Percentiles rank a stretch among this genome's conserved stretches.
These are phyloP conservation scores for Grosmannia clavigera DNA, from an alignment of 2,329 filamentous ascomycete genomes.

Conservation along the genomic window DNA sequence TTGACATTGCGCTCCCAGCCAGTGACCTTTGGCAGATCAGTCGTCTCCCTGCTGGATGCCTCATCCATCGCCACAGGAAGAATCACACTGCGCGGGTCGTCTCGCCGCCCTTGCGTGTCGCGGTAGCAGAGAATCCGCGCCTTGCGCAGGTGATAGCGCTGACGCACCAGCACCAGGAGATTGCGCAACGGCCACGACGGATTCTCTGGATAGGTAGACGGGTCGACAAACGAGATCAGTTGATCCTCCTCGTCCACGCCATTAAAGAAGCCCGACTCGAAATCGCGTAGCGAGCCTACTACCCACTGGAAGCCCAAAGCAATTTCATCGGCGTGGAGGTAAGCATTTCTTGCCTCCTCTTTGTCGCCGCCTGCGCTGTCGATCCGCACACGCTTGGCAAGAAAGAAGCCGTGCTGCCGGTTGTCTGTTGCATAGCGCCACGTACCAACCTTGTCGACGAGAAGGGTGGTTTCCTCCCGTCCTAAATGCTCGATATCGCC, in stretches of 20 bases:
- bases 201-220: constrained; percentile 76
- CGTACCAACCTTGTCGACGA: constrained; percentile 75
- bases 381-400: constrained; percentile 62
- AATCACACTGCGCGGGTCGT: constrained; percentile 72
- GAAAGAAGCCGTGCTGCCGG: constrained; percentile 86
- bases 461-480: constrained; percentile 57
- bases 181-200: constrained; percentile 93
- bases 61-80: constrained; percentile 51
- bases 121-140: constrained; percentile 84
- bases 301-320: constrained; percentile 61
- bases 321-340: constrained; percentile 36
- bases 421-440: constrained; percentile 76
- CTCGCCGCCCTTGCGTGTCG: constrained; percentile 64
- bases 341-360: constrained; percentile 15
- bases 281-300: constrained; percentile 62
- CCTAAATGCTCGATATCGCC: constrained; percentile 44
- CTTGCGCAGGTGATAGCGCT: constrained; percentile 64
- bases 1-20: constrained; percentile 83
- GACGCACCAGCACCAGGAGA: constrained; percentile 69
- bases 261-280: constrained; percentile 80
- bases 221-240: constrained; percentile 80
- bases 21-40: constrained; percentile 72
- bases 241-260: constrained; percentile 57
- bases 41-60: constrained; percentile 25
- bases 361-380: constrained; percentile 16